Evolutionary conservation across 2,329 filamentous ascomycete species (phyloP), one percentile per base, ranked within the genome.

Genomic region (Microthyrium microscopicum): DNA sequence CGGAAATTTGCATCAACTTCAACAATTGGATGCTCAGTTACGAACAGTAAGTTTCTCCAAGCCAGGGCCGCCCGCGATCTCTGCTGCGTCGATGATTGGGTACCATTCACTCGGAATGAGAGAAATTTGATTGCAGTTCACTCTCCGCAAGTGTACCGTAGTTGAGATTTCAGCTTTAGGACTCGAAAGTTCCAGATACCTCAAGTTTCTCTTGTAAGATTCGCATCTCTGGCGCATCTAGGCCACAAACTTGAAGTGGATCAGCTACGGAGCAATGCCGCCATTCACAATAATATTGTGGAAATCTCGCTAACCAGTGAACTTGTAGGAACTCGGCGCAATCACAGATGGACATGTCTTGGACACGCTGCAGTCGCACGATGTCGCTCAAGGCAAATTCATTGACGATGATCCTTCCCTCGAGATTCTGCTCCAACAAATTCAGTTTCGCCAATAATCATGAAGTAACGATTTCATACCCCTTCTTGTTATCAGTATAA

Each of bases 381-480:
- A 75, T 44, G 44, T 55, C 27, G 54, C 62, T 26, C 66, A 68
- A 41, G 65, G 67, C 25, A 70, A 73, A 52, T 76, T 70, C 70
- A 54, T 73, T 28, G 53, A 55, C 24, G 71, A 76, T 40, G 71
- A 75, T 44, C 71, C 71, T 3, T 57, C 64, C 5, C 52, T 74
- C 37, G 54, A 57, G 12, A 55, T 56, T 15, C 68, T 72, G 30
- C 57, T 15, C 3, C 17, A 16, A 19, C 35, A 24, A 11, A 9
- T 25, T 25, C 22, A 25, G 9, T 25, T 13, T 13, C 9, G 22
- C 9, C 13, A 25, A 13, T 13, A 13, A 25, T 9, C 22, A 25
- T n/a, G n/a, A n/a, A n/a, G n/a, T n/a, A n/a, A n/a, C n/a, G n/a
- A n/a, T n/a, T n/a, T n/a, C n/a, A n/a, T n/a, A n/a, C n/a, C n/a